These are phyloP conservation scores for Podospora tetraspora DNA, from an alignment of 495 filamentous ascomycete genomes.

Conservation along the genomic window DNA sequence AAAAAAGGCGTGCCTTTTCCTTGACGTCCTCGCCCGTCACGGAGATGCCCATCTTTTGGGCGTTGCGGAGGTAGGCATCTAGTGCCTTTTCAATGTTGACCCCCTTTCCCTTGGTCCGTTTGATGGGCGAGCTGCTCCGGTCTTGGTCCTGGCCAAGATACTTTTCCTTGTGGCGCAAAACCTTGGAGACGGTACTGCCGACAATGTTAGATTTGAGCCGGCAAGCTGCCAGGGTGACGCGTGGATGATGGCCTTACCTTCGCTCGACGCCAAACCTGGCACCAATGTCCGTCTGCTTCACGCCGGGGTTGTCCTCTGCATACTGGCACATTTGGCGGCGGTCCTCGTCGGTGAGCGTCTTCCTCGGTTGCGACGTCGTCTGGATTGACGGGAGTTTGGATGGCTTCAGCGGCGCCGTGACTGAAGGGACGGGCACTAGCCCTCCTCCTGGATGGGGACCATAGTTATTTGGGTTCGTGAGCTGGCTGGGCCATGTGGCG, in stretches of 20 bases:
- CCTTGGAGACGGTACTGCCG: constrained; percentile 91
- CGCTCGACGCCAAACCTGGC: constrained; percentile 94
- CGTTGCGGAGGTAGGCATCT: constrained; percentile 79
- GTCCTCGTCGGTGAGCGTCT: constrained; percentile 89
- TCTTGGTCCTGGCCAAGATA: constrained; percentile 81
- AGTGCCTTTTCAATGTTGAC: constrained; percentile 95
- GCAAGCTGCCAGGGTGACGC: background rate
- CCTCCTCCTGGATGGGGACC: constrained; percentile 46
- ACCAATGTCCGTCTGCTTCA: constrained; percentile 99
- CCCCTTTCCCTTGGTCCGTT: constrained; percentile 83
- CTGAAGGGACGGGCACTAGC: constrained; percentile 52
- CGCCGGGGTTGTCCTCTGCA: constrained; percentile 85
- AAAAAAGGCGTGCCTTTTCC: constrained; percentile 85
- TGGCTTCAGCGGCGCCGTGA: constrained; percentile 47
- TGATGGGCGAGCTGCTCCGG: constrained; percentile 80
- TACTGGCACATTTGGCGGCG: constrained; percentile 92
- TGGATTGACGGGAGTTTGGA: constrained; percentile 41
- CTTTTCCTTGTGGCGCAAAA: constrained; percentile 92
- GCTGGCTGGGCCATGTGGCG: constrained; percentile 64
- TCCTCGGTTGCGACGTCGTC: constrained; percentile 62
- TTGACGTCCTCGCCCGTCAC: constrained; percentile 79
- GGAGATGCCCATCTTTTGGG: constrained; percentile 66
- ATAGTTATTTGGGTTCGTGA: constrained; percentile 50
- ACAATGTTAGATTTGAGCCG: constrained; percentile 15
- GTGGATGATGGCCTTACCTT: constrained; percentile 60